Evolutionary conservation across 345 rosid genomes (phyloP).

Genomic region (Rhodomyrtus tomentosa): DNA sequence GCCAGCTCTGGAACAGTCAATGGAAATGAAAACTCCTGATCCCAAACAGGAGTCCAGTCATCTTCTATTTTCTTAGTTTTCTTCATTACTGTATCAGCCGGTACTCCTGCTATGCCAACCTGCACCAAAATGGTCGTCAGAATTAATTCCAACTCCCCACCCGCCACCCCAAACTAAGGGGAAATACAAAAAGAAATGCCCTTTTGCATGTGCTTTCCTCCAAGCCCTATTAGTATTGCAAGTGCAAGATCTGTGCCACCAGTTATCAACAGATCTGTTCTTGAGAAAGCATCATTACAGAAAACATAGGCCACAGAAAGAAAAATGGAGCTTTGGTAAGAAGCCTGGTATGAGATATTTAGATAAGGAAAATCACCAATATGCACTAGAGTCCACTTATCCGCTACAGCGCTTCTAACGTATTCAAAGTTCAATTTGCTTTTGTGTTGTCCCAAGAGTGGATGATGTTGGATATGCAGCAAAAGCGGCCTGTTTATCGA

Average conservation of each 20-base stretch:
- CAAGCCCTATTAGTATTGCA: not conserved
- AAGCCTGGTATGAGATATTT: not conserved
- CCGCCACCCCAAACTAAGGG: not conserved
- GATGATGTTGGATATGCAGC: not conserved
- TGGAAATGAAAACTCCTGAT: conserved; percentile 33
- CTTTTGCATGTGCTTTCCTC: not conserved
- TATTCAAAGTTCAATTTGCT: not conserved
- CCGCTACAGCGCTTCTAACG: not conserved
- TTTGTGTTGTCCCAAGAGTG: not conserved
- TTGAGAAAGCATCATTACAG: not conserved
- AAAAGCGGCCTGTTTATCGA: not conserved
- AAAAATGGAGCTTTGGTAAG: not conserved
- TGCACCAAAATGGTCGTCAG: conserved; percentile 6
- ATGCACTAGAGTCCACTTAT: not conserved
- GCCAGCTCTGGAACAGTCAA: conserved; percentile 38
- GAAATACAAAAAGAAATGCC: not conserved
- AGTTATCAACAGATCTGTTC: not conserved
- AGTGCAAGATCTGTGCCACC: not conserved
- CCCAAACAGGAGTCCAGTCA: conserved; percentile 34
- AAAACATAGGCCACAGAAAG: not conserved
- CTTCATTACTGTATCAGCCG: conserved; percentile 13
- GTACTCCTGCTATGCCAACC: conserved; percentile 47
- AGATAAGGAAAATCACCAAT: not conserved
- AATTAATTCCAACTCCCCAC: not conserved
- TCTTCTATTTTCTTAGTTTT: conserved; percentile 21